Evolutionary conservation across 2,329 filamentous ascomycete species (phyloP).

Genomic region (Trichophaea hybrida): DNA sequence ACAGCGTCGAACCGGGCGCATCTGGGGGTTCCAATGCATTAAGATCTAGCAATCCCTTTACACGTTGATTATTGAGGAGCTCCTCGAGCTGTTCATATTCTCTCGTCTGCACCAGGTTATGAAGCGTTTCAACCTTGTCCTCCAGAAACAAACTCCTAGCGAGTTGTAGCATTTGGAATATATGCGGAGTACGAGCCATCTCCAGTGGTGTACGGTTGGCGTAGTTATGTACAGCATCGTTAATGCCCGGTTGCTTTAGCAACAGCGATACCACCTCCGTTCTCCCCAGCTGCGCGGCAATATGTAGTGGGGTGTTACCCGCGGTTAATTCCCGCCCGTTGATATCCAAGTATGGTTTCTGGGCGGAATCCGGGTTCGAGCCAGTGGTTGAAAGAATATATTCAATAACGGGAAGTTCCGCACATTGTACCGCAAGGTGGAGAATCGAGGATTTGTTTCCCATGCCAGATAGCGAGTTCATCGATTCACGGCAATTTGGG

Average conservation of each 20-base stretch:
- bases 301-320: conserved; percentile 82
- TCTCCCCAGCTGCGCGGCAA: conserved; percentile 72
- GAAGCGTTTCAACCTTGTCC: conserved; percentile 67
- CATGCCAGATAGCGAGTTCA: conserved; percentile 40
- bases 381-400: conserved; percentile 63
- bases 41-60: conserved; percentile 78
- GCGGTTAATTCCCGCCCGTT: conserved; percentile 75
- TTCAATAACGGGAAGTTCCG: conserved; percentile 81
- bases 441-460: conserved; percentile 73
- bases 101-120: conserved; percentile 55
- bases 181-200: conserved; percentile 78
- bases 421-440: conserved; percentile 89
- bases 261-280: conserved; percentile 67
- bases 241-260: conserved; percentile 67
- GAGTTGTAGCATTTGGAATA: conserved; percentile 88
- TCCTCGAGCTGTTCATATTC: conserved; percentile 68
- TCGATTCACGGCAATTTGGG: conserved; percentile 37
- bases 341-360: conserved; percentile 47
- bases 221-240: conserved; percentile 74
- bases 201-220: conserved; percentile 77
- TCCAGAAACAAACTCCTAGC: conserved; percentile 82
- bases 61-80: conserved; percentile 67
- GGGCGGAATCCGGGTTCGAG: conserved; percentile 39
- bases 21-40: conserved; percentile 65
- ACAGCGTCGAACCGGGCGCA: conserved; percentile 59